Percentiles rank a stretch among this genome's conserved stretches.
phyloP scores from a whole-genome alignment of 495 filamentous ascomycete species.

The Evernia prunastri region DNA sequence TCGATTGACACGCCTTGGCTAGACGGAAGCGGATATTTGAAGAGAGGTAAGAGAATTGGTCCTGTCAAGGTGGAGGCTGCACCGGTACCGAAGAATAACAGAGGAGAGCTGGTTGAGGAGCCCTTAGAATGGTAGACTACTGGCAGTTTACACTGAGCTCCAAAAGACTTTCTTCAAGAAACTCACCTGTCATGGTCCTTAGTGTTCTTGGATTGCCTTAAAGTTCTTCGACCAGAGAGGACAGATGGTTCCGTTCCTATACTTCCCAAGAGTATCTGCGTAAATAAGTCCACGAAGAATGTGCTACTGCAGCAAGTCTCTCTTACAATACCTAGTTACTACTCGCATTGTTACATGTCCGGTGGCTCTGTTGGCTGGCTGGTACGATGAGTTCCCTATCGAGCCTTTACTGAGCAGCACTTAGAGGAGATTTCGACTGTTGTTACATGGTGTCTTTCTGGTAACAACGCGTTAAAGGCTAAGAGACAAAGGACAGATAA shows the following conservation, averaged over 20 bases:
- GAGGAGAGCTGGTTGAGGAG: constrained; percentile 76
- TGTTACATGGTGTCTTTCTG: too few relatives aligned
- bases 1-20: constrained; percentile 82
- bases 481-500: not conserved
- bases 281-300: not conserved
- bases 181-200: not conserved
- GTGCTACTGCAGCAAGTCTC: not conserved
- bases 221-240: not conserved
- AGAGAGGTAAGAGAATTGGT: constrained; percentile 55
- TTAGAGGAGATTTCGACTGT: not conserved
- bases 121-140: constrained; percentile 75
- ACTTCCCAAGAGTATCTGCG: not conserved
- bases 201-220: not conserved
- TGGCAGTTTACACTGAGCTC: not conserved
- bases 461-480: not conserved
- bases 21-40: constrained; percentile 80
- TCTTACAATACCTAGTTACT: not conserved
- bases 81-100: constrained; percentile 84
- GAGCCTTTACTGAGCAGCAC: not conserved
- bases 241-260: not conserved
- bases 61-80: constrained; percentile 72
- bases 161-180: not conserved
- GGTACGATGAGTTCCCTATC: not conserved
- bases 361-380: not conserved
- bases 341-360: not conserved